Evolutionary conservation across 306 rosid genomes (phyloP), one percentile per base, ranked within the genome.

Genomic region (Aeschynomene evenia): DNA sequence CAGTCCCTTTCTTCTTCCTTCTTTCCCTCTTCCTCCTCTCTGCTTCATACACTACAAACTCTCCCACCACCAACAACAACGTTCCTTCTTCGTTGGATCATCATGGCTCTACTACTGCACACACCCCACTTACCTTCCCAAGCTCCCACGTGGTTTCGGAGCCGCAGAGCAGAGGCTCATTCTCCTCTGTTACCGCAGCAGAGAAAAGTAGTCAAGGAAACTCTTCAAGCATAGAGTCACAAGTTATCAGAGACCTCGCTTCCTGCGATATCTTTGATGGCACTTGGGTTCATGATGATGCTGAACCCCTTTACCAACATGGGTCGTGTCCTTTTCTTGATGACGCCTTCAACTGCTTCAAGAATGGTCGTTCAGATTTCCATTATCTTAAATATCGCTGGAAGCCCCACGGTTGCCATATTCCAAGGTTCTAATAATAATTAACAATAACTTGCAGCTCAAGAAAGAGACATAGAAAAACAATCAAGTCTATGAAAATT

Each of bases 301-400:
- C 58, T 4, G 65, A 31, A 63, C 64, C 80, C 1, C 1, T 57
- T 54, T 80, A 69, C 54, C 74, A 13, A 28, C 84, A 56, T 0
- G 80, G 69, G 6, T 63, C 73, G 0, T 80, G 80, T 55, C 80
- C 77, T 1, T 69, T 23, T 63, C 73, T 80, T 28, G 80, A 80
- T 21, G 80, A 80, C 22, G 56, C 84, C 18, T 80, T 80, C 50
- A 80, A 80, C 80, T 80, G 80, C 73, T 80, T 74, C 84, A 80
- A 80, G 69, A 80, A 80, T 15, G 70, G 74, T 8, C 80, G 84
- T 12, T 67, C 77, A 0, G 80, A 80, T 56, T 62, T 4, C 0
- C 51, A 54, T 9, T 79, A 62, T 56, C 80, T 74, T 29, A 63
- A 63, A 58, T 74, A 69, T 57, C 63, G 73, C 0, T 79, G 83